A percentile compares a stretch with the other conserved stretches of the same genome.
Evolutionary conservation across 2,329 filamentous ascomycete species (phyloP).

Genomic region (Ascocoryne sarcoides): DNA sequence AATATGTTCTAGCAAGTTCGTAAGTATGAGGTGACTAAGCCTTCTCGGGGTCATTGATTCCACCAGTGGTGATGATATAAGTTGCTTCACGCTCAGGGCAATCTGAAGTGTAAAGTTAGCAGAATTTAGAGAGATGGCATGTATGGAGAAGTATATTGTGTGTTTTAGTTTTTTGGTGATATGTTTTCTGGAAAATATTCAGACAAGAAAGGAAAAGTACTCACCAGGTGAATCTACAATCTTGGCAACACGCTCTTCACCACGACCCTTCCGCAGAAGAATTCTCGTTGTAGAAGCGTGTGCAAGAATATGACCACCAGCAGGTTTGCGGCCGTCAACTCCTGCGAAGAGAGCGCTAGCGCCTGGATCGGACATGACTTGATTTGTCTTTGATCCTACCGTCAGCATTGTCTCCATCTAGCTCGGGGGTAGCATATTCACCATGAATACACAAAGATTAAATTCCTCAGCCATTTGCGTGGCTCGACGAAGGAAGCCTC

Average conservation of each 20-base stretch:
- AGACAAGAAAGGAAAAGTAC: conserved; percentile 4
- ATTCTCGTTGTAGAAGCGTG: conserved; percentile 60
- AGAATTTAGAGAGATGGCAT: neutral
- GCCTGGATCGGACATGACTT: conserved; percentile 63
- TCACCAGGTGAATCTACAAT: conserved; percentile 58
- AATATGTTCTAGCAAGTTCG: no score
- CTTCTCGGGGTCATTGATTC: conserved; percentile 60
- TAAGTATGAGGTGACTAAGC: no score
- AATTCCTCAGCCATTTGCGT: conserved; percentile 62
- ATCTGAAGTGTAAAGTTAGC: conserved; percentile 34
- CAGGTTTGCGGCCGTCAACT: conserved; percentile 58
- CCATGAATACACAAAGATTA: conserved; percentile 57
- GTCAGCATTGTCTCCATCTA: no score
- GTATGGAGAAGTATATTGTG: neutral
- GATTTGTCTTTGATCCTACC: conserved; percentile 52
- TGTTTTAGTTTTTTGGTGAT: neutral
- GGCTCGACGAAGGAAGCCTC: conserved; percentile 54
- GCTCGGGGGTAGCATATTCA: no score
- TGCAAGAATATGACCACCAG: conserved; percentile 59
- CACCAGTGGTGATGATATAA: conserved; percentile 61
- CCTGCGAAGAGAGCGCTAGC: conserved; percentile 59
- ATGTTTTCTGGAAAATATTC: neutral
- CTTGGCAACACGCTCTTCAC: conserved; percentile 62
- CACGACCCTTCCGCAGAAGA: conserved; percentile 57
- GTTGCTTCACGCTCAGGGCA: conserved; percentile 61